phyloP scores from a whole-genome alignment of 148 eudicot genomes.

The Oxyria digyna region DNA sequence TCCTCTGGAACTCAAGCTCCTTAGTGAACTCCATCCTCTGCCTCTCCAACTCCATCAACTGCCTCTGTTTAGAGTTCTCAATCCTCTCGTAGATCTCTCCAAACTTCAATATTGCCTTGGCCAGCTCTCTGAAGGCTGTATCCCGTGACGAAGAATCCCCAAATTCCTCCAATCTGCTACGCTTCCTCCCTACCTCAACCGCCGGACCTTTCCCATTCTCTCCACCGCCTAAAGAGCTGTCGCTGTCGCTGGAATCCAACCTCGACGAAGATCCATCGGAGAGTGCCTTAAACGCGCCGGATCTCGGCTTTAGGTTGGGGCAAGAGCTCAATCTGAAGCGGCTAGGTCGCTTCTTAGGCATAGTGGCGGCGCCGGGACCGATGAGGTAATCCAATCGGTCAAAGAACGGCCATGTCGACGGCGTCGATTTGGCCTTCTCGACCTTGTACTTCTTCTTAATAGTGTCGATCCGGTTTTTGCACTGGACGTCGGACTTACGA shows the following conservation, averaged over 20 bases:
- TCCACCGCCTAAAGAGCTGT: neutral
- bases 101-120: conserved; percentile 26
- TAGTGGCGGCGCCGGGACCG: conserved; percentile 54
- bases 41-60: conserved; percentile 33
- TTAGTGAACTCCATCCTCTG: conserved; percentile 37
- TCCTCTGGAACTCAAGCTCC: conserved; percentile 27
- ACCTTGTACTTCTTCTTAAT: conserved; percentile 50
- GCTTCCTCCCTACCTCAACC: neutral
- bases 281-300: neutral
- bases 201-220: neutral
- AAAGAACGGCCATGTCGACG: conserved; percentile 56
- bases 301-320: neutral
- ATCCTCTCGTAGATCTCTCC: conserved; percentile 36
- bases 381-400: conserved; percentile 44
- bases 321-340: conserved; percentile 3
- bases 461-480: conserved; percentile 83
- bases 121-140: conserved; percentile 18
- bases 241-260: conserved; percentile 9
- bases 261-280: conserved; percentile 5
- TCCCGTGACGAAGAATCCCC: neutral
- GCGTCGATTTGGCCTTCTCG: conserved; percentile 14
- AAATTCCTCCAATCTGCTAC: neutral
- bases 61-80: conserved; percentile 29
- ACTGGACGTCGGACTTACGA: conserved; percentile 73
- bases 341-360: conserved; percentile 20